Conservation (phyloP, 306 rosid genomes). For the Senna tora region DNA sequence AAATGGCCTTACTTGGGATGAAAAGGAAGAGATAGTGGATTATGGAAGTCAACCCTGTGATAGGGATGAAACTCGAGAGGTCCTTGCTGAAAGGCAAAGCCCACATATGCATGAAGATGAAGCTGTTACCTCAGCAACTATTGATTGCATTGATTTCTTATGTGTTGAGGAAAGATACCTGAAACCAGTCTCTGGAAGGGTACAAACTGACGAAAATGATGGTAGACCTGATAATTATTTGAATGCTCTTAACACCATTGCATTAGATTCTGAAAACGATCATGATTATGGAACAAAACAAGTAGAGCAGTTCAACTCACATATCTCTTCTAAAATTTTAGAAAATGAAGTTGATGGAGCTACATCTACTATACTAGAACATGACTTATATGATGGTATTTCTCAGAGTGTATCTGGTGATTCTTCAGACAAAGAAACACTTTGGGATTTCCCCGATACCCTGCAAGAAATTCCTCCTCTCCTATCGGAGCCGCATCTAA, state of each 20-base stretch:
- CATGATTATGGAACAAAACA: constrained; percentile 67
- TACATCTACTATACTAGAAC: constrained; percentile 42
- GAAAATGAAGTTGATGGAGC: constrained; percentile 50
- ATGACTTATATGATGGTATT: constrained; percentile 46
- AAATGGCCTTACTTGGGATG: constrained; percentile 82
- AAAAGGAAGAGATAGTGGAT: constrained; percentile 80
- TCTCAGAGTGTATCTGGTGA: constrained; percentile 41
- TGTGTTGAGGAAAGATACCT: constrained; percentile 48
- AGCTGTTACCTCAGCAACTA: constrained; percentile 43
- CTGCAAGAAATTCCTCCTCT: constrained; percentile 9
- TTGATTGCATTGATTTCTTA: constrained; percentile 45
- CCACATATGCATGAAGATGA: constrained; percentile 42
- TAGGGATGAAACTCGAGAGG: constrained; percentile 49
- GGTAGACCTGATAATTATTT: constrained; percentile 74
- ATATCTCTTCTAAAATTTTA: constrained; percentile 39
- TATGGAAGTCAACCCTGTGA: constrained; percentile 46
- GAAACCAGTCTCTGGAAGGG: constrained; percentile 44
- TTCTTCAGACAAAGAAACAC: constrained; percentile 46
- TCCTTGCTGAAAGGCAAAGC: constrained; percentile 38
- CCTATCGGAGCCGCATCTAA: constrained; percentile 3
- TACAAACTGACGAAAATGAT: constrained; percentile 62
- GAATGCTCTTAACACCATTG: constrained; percentile 94
- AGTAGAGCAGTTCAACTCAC: constrained; percentile 48
- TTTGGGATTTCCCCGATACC: constrained; percentile 23
- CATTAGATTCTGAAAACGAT: constrained; percentile 85